phyloP scores from a whole-genome alignment of 129 eudicot genomes.

The Scalesia atractyloides region DNA sequence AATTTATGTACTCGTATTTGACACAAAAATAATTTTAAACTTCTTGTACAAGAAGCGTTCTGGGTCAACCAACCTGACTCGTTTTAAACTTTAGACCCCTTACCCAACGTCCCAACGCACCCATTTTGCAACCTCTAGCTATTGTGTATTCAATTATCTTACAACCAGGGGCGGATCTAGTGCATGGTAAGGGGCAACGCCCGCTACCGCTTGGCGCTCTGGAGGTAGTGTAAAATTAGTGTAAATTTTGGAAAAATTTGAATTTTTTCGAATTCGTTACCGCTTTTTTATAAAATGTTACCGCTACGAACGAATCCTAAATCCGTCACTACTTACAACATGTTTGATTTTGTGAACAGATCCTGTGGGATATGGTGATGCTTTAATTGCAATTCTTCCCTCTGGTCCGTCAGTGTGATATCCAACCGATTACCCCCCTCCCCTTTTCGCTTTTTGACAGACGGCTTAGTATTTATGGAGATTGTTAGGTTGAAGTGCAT shows the following conservation, averaged over 20 bases:
- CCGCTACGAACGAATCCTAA: too few relatives aligned
- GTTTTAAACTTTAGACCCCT: not conserved
- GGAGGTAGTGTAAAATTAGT: too few relatives aligned
- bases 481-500: conserved; percentile 31
- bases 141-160: not conserved
- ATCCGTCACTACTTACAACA: too few relatives aligned
- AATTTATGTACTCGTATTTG: not conserved
- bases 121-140: conserved; percentile 13
- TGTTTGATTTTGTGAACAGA: too few relatives aligned
- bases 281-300: too few relatives aligned
- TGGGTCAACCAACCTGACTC: not conserved
- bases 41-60: not conserved
- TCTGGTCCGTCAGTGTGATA: conserved; percentile 27
- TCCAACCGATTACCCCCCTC: not conserved
- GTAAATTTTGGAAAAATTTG: too few relatives aligned
- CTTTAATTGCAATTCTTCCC: conserved; percentile 85
- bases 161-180: too few relatives aligned
- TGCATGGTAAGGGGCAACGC: too few relatives aligned
- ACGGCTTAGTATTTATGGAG: conserved; percentile 22
- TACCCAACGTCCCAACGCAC: not conserved
- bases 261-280: too few relatives aligned
- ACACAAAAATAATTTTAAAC: not conserved
- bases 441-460: not conserved
- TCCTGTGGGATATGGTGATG: conserved; percentile 90
- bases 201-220: too few relatives aligned